Conservation (phyloP, 164 flowering plant genomes). For the Sextonia rubra region DNA sequence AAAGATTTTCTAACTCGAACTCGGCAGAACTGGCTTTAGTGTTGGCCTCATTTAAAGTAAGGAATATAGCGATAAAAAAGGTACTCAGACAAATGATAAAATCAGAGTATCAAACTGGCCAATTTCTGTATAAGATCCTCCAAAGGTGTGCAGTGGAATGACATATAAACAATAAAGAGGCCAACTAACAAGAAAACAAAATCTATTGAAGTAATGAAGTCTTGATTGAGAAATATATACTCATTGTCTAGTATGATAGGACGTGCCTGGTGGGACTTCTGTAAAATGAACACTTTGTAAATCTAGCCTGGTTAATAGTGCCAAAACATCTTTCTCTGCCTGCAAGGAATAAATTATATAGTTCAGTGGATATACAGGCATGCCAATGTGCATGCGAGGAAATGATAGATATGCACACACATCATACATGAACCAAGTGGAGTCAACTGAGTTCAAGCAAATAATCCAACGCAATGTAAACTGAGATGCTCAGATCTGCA, state of each 20-base stretch:
- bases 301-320: conserved; percentile 79
- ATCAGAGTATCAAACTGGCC: not conserved
- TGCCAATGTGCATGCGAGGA: not conserved
- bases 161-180: not conserved
- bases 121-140: not conserved
- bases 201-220: not conserved
- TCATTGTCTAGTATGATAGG: not conserved
- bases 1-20: not conserved
- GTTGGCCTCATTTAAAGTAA: not conserved
- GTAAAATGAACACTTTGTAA: conserved; percentile 50
- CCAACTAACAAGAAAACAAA: not conserved
- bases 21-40: not conserved
- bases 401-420: not conserved
- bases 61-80: too few species aligned
- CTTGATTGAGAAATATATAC: not conserved
- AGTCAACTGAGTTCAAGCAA: too few species aligned
- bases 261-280: conserved; percentile 66
- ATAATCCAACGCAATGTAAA: too few species aligned
- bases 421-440: too few species aligned
- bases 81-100: not conserved
- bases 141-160: not conserved
- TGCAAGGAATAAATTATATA: conserved; percentile 29
- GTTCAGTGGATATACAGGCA: not conserved
- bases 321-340: conserved; percentile 82
- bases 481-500: too few species aligned